Evolutionary conservation across 371 early-diverging fungal genomes (phyloP).

Genomic region (Mortierella sp.): DNA sequence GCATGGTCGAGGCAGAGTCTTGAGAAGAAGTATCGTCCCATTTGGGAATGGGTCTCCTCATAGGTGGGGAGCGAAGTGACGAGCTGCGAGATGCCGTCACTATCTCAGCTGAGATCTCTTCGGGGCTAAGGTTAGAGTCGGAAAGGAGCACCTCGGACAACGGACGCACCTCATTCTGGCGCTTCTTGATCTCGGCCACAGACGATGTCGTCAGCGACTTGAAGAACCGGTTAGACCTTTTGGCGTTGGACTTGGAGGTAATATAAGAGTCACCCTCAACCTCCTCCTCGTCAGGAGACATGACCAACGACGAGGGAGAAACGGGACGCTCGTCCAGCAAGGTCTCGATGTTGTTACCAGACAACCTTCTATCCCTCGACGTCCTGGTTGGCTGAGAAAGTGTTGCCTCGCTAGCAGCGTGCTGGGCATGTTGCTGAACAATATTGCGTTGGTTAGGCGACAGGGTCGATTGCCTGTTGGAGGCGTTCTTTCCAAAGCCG

Average conservation of each 20-base stretch:
- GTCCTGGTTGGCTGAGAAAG: background rate
- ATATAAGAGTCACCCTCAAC: conserved; percentile 21
- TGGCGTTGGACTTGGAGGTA: conserved; percentile 10
- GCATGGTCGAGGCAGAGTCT: background rate
- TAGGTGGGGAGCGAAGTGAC: conserved; percentile 19
- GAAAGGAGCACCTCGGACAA: conserved; percentile 39
- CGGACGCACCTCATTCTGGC: conserved; percentile 25
- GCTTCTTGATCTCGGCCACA: conserved; percentile 22
- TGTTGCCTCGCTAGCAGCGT: conserved; percentile 12
- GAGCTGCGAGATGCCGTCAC: conserved; percentile 26
- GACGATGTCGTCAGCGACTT: conserved; percentile 27
- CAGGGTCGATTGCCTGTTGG: background rate
- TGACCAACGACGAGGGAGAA: background rate
- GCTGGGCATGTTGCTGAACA: conserved; percentile 32
- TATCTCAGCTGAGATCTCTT: conserved; percentile 37
- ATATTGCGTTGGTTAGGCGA: conserved; percentile 13
- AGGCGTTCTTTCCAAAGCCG: conserved; percentile 21
- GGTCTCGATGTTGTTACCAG: conserved; percentile 18
- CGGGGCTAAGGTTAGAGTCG: conserved; percentile 33
- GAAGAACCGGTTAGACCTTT: conserved; percentile 34
- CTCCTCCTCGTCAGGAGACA: conserved; percentile 24
- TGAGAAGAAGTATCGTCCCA: background rate
- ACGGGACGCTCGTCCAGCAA: conserved; percentile 16
- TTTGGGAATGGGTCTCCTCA: conserved; percentile 6
- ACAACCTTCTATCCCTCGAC: conserved; percentile 9